Conservation (phyloP, 2,329 filamentous ascomycete species). For the Alternaria ethzedia region DNA sequence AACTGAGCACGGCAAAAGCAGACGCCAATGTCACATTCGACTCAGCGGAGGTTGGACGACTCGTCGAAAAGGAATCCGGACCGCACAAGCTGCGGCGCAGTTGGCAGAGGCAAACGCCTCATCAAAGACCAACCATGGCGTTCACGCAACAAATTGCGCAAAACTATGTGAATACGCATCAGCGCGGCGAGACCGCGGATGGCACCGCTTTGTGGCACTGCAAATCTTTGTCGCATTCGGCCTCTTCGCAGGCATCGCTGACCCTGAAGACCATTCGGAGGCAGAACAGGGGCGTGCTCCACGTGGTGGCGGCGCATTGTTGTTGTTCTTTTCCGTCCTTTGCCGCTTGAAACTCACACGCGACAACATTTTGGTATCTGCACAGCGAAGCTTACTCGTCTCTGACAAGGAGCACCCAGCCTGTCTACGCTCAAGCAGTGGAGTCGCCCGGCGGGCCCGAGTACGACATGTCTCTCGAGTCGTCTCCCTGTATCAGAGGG, state of each 20-base stretch:
- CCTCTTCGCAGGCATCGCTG: constrained; percentile 20
- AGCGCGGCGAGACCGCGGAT: constrained; percentile 15
- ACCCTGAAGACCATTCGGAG: constrained; percentile 2
- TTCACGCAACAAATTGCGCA: constrained; percentile 11
- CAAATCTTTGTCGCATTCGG: constrained; percentile 20
- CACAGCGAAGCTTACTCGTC: constrained; percentile 1
- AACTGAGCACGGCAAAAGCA: constrained; percentile 13
- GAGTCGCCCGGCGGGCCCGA: not conserved
- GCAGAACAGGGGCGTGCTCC: constrained; percentile 16
- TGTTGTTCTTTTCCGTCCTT: constrained; percentile 13
- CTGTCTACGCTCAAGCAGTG: constrained; percentile 2
- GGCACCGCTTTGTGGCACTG: constrained; percentile 21
- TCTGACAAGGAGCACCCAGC: not conserved
- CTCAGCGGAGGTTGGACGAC: not conserved
- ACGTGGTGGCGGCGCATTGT: constrained; percentile 24
- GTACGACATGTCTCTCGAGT: not conserved
- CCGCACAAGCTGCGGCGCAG: constrained; percentile 14
- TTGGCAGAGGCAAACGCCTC: not conserved
- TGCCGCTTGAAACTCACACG: constrained; percentile 19
- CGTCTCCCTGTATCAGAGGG: constrained; percentile 7
- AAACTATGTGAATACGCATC: constrained; percentile 9
- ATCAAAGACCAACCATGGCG: constrained; percentile 8
- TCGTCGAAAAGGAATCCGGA: constrained; percentile 5
- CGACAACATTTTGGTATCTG: constrained; percentile 11
- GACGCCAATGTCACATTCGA: not conserved